Percentiles rank a stretch among this genome's conserved stretches.
Conservation (phyloP, 2,329 filamentous ascomycete species). For the Alternaria panax region DNA sequence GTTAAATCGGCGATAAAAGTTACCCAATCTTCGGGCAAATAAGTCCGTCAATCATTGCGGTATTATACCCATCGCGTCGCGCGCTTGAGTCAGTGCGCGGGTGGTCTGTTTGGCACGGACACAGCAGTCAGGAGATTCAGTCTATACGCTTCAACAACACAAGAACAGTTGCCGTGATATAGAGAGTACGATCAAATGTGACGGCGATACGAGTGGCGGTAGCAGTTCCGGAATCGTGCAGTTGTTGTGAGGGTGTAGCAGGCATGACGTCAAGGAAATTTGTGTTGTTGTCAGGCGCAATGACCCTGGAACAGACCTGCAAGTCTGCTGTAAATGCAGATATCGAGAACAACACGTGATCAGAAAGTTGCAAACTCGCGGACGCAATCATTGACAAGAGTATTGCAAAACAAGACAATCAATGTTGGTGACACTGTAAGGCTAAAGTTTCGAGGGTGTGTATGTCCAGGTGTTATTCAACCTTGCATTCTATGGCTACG, state of each 20-base stretch:
- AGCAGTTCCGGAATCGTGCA: not conserved
- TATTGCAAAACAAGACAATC: too few species aligned
- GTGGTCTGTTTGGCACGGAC: not conserved
- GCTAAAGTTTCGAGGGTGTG: too few species aligned
- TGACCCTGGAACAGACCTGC: not conserved
- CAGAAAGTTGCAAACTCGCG: too few species aligned
- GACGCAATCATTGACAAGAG: too few species aligned
- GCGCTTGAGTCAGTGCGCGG: not conserved
- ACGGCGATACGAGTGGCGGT: not conserved
- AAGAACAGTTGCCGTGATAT: too few species aligned
- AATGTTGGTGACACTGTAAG: too few species aligned
- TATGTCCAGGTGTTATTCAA: too few species aligned
- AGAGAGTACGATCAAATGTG: too few species aligned
- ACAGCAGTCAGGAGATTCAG: not conserved
- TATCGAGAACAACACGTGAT: too few species aligned
- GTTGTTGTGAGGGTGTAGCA: not conserved
- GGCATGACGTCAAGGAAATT: not conserved
- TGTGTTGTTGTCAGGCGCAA: too few species aligned
- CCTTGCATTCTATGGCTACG: too few species aligned
- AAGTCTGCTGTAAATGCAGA: not conserved
- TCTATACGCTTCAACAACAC: too few species aligned
- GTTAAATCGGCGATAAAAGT: not conserved
- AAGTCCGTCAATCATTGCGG: constrained; percentile 1
- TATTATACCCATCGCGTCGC: not conserved
- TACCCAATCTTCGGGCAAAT: not conserved